Percentiles rank a stretch among this genome's conserved stretches.
Evolutionary conservation across 208 protist genomes (phyloP).

Genomic region (Trypanosoma lewisi): DNA sequence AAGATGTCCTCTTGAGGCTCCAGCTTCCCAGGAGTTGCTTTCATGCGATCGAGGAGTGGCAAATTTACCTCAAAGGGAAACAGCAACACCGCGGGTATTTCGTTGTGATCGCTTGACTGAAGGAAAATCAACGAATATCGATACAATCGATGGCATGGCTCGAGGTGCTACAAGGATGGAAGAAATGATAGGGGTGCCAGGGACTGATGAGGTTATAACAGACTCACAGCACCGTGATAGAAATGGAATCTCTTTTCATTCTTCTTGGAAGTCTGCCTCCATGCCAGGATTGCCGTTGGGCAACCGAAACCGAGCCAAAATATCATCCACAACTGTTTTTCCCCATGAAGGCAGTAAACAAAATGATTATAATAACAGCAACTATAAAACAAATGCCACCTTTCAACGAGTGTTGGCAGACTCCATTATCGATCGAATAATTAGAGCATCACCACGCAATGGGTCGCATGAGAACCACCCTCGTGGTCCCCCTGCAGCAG

Average conservation of each 20-base stretch:
- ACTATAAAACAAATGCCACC: not conserved
- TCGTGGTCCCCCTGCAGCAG: not conserved
- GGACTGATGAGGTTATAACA: not conserved
- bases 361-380: not conserved
- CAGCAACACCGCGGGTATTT: not conserved
- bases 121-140: not conserved
- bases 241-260: not conserved
- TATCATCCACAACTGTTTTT: not conserved
- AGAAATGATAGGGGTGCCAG: not conserved
- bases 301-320: not conserved
- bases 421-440: constrained; percentile 19
- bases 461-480: not conserved
- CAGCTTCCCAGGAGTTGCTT: not conserved
- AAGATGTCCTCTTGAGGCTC: constrained; percentile 1
- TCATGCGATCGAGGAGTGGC: not conserved
- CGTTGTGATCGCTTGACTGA: not conserved
- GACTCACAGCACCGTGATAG: not conserved
- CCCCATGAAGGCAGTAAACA: not conserved
- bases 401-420: not conserved
- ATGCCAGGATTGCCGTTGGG: not conserved
- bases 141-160: not conserved
- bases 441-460: not conserved
- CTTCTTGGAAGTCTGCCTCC: not conserved
- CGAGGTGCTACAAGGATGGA: not conserved
- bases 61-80: not conserved